Evolutionary conservation across 805 yeast genomes (phyloP).

Genomic region (Hanseniaspora thailandica): DNA sequence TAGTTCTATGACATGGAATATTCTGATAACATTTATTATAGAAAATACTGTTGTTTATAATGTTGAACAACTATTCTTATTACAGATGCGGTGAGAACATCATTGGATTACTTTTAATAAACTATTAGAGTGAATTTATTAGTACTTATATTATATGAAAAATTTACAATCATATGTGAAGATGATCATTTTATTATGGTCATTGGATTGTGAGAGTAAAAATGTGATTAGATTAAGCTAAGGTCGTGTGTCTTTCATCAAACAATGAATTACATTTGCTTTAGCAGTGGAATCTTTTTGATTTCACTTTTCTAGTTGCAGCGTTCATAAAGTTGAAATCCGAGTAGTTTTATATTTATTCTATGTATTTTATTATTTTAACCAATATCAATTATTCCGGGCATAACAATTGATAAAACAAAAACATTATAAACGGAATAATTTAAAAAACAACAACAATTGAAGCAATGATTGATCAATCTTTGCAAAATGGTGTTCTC

Average conservation of each 20-base stretch:
- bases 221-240: background rate
- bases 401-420: background rate
- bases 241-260: background rate
- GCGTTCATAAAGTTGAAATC: slow-evolving; percentile 3
- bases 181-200: background rate
- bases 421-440: background rate
- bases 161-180: background rate
- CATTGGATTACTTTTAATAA: background rate
- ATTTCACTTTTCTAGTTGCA: background rate
- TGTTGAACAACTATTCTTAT: slow-evolving; percentile 3
- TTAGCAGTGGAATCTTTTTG: background rate
- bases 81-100: background rate
- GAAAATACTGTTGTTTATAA: background rate
- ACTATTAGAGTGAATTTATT: slow-evolving; percentile 1
- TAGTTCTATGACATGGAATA: slow-evolving; percentile 15
- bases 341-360: slow-evolving; percentile 2
- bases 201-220: background rate
- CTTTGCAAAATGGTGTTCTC: background rate
- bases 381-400: background rate
- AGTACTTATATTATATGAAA: slow-evolving; percentile 2
- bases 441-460: background rate
- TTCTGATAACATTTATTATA: background rate
- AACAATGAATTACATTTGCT: background rate
- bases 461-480: no score
- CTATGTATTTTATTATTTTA: background rate